A percentile compares a stretch with the other conserved stretches of the same genome.
Conservation (phyloP, 192 early-diverging fungal species). For the Coemansia sp. region DNA sequence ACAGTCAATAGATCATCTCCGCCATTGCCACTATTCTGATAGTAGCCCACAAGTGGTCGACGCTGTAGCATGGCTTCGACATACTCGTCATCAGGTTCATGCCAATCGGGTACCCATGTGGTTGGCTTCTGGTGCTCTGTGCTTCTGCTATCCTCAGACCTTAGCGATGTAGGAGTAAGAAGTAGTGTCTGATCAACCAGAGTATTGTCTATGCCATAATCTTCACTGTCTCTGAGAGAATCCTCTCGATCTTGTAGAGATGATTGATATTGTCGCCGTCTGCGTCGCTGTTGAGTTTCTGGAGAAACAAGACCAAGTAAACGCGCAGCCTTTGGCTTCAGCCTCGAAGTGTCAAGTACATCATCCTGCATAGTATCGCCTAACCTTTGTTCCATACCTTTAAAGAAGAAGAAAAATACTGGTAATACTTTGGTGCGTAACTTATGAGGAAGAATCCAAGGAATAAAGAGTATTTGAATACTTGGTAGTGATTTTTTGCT, state of each 20-base stretch:
- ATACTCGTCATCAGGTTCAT: conserved; percentile 33
- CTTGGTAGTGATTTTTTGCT: too few species aligned
- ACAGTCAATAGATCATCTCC: conserved; percentile 26
- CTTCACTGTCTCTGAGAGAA: neutral
- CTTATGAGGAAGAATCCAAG: too few species aligned
- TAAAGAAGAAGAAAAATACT: too few species aligned
- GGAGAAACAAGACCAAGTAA: conserved; percentile 30
- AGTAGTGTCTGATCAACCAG: conserved; percentile 8
- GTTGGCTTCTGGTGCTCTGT: neutral
- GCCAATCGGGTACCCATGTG: conserved; percentile 39
- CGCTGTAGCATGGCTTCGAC: conserved; percentile 23
- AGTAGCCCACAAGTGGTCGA: conserved; percentile 4
- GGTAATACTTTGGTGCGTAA: too few species aligned
- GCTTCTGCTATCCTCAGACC: conserved; percentile 2
- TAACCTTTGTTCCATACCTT: neutral
- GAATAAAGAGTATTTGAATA: too few species aligned
- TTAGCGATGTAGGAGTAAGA: conserved; percentile 17
- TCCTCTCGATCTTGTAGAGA: neutral
- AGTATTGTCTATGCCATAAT: neutral
- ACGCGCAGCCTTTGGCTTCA: conserved; percentile 45
- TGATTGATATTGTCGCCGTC: neutral
- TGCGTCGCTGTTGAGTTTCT: neutral
- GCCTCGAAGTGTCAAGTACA: neutral
- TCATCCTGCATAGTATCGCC: too few species aligned
- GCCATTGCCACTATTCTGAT: neutral